Percentiles rank a stretch among this genome's conserved stretches.
Evolutionary conservation across 805 yeast genomes (phyloP).

Genomic region (Pichia deserticola): DNA sequence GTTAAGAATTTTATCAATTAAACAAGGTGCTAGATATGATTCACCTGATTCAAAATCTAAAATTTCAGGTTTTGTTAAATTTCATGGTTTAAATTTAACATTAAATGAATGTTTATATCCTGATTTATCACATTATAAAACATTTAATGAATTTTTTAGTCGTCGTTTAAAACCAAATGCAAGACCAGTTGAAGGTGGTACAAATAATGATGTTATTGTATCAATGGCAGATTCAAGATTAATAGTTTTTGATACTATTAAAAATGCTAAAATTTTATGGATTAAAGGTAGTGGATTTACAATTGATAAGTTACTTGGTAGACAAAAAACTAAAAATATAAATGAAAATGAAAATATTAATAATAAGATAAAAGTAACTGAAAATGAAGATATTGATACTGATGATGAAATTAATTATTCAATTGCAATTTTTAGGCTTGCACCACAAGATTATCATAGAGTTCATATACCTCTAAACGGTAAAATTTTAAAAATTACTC

Average conservation of each 20-base stretch:
- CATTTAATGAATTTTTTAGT: slow-evolving; percentile 87
- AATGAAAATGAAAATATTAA: slow-evolving; percentile 14
- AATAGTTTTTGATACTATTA: slow-evolving; percentile 54
- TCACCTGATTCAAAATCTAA: slow-evolving; percentile 54
- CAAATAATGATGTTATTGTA: slow-evolving; percentile 37
- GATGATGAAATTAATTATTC: slow-evolving; percentile 37
- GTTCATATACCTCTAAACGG: slow-evolving; percentile 89
- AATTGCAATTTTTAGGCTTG: slow-evolving; percentile 75
- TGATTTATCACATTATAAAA: slow-evolving; percentile 44
- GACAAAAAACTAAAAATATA: slow-evolving; percentile 30
- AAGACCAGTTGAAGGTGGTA: slow-evolving; percentile 58
- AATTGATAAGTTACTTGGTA: slow-evolving; percentile 41
- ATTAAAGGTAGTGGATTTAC: slow-evolving; percentile 79
- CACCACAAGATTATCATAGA: slow-evolving; percentile 96
- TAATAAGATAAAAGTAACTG: too few species aligned
- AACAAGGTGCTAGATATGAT: slow-evolving; percentile 84
- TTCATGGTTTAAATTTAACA: slow-evolving; percentile 69
- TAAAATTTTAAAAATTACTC: slow-evolving; percentile 51
- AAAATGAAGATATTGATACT: slow-evolving; percentile 1
- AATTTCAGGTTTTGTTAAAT: slow-evolving; percentile 71
- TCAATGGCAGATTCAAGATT: slow-evolving; percentile 89
- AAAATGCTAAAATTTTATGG: slow-evolving; percentile 71
- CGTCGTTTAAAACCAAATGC: slow-evolving; percentile 66
- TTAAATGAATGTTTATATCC: slow-evolving; percentile 54
- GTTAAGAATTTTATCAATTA: slow-evolving; percentile 57